phyloP scores from a whole-genome alignment of 345 rosid genomes.

The Bruguiera sexangula region DNA sequence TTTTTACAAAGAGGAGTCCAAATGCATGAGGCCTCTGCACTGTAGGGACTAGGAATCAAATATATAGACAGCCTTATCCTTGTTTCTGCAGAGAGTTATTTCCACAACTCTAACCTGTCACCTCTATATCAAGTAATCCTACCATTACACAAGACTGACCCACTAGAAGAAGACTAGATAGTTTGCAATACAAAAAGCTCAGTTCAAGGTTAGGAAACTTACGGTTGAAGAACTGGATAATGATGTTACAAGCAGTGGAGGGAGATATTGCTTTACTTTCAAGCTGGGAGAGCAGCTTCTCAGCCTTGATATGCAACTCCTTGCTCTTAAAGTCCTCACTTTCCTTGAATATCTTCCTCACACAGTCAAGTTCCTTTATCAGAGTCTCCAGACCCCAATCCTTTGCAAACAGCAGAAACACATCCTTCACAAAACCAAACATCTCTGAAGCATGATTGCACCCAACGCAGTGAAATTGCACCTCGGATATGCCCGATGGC shows the following conservation, averaged over 20 bases:
- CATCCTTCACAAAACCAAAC: slow-evolving; percentile 96
- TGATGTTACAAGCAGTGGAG: slow-evolving; percentile 57
- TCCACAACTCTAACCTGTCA: too few species aligned
- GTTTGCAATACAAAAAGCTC: not conserved
- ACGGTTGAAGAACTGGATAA: slow-evolving; percentile 78
- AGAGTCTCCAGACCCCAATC: slow-evolving; percentile 66
- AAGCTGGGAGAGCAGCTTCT: slow-evolving; percentile 57
- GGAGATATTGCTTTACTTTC: slow-evolving; percentile 53
- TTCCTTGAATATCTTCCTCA: slow-evolving; percentile 62
- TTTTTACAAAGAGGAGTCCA: too few species aligned
- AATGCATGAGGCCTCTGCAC: too few species aligned
- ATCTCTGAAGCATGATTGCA: slow-evolving; percentile 86
- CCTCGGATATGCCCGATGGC: slow-evolving; percentile 61
- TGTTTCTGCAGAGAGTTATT: too few species aligned
- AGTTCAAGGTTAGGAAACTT: slow-evolving; percentile 34
- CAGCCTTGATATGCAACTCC: slow-evolving; percentile 62
- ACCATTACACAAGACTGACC: too few species aligned
- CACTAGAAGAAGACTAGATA: not conserved
- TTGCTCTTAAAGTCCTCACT: slow-evolving; percentile 78
- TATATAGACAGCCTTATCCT: too few species aligned
- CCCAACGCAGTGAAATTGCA: slow-evolving; percentile 82
- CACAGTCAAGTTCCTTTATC: slow-evolving; percentile 75
- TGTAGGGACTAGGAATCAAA: too few species aligned
- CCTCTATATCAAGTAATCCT: too few species aligned
- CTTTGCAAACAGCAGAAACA: slow-evolving; percentile 64